Evolutionary conservation across 1,284 basidiomycete genomes (phyloP), one percentile per base, ranked within the genome.

Genomic region (Trichosporon asahii): DNA sequence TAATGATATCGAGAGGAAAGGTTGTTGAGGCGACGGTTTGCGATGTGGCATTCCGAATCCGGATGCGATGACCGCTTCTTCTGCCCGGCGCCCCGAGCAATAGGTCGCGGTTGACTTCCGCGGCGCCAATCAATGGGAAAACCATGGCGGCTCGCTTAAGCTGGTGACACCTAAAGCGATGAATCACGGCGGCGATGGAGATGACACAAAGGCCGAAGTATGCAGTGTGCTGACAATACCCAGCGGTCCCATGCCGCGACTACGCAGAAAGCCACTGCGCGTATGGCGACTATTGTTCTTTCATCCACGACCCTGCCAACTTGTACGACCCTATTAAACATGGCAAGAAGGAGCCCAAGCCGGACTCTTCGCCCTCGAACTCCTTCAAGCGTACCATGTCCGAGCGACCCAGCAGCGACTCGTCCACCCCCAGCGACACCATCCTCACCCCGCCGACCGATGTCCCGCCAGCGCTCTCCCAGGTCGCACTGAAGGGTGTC

Each of bases 271-370:
- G 82, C 1, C 66, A 73, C 40, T 84, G 82, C 67, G 76, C 76
- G 0, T 84, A 84, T 64, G 81, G 83, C 29, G 77, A 80, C 27
- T 83, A 81, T 69, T 84, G 83, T 74, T 83, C 81, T 18, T 84
- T 84, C 74, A 77, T 83, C 60, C 83, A 84, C 53, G 70, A 74
- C 64, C 46, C 49, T 1, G 31, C 53, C 33, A 74, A 74, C 66
- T 68, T 70, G 27, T 72, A 67, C 67, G 70, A 74, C 33, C 53
- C 66, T 37, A 40, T 60, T 23, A 66, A 27, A 64, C 63, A 64
- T 33, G 63, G 64, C 33, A 68, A 68, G 64, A 68, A 68, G 64
- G 76, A 77, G 69, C 49, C 69, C 25, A 72, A 73, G 66, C 18
- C 27, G 3, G 23, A 21, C 18, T 61, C 57, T 31, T 7, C 55